A percentile compares a stretch with the other conserved stretches of the same genome.
Conservation (phyloP, 2,329 filamentous ascomycete genomes). For the Drechmeria coniospora region DNA sequence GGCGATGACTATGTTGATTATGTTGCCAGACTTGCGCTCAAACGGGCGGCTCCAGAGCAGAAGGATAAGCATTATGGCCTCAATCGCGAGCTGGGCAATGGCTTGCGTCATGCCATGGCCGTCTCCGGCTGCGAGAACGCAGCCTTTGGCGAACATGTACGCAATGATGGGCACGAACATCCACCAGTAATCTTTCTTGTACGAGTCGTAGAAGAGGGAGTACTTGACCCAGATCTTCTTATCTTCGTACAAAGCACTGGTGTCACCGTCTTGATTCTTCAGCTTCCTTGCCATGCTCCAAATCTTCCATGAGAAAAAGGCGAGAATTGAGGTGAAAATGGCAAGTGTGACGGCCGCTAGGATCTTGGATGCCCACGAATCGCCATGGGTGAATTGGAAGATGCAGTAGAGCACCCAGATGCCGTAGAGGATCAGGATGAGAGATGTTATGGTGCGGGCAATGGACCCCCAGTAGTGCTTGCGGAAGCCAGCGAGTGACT, state of each 20-base stretch:
- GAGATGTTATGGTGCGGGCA: constrained; percentile 71
- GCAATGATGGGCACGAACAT: constrained; percentile 77
- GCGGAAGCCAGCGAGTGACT: constrained; percentile 67
- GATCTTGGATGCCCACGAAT: constrained; percentile 82
- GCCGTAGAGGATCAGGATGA: constrained; percentile 85
- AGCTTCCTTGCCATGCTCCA: constrained; percentile 59
- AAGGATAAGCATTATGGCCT: constrained; percentile 62
- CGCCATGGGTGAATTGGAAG: constrained; percentile 84
- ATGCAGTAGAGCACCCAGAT: constrained; percentile 93
- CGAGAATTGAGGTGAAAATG: constrained; percentile 68
- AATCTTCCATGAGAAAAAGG: constrained; percentile 74
- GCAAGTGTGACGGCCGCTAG: constrained; percentile 70
- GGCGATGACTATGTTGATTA: constrained; percentile 89
- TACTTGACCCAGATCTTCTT: constrained; percentile 90
- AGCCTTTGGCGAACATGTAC: constrained; percentile 84
- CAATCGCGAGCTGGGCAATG: constrained; percentile 64
- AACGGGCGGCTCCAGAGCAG: constrained; percentile 78
- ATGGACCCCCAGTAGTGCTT: constrained; percentile 94
- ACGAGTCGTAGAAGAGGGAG: constrained; percentile 91
- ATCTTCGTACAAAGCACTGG: constrained; percentile 64
- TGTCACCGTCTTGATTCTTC: constrained; percentile 61
- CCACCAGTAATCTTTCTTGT: constrained; percentile 95
- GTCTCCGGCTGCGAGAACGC: constrained; percentile 69
- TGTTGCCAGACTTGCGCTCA: constrained; percentile 71
- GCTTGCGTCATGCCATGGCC: constrained; percentile 75